These are phyloP conservation scores for Evansstolkia leycettana DNA, from an alignment of 495 filamentous ascomycete genomes.

Conservation along the genomic window DNA sequence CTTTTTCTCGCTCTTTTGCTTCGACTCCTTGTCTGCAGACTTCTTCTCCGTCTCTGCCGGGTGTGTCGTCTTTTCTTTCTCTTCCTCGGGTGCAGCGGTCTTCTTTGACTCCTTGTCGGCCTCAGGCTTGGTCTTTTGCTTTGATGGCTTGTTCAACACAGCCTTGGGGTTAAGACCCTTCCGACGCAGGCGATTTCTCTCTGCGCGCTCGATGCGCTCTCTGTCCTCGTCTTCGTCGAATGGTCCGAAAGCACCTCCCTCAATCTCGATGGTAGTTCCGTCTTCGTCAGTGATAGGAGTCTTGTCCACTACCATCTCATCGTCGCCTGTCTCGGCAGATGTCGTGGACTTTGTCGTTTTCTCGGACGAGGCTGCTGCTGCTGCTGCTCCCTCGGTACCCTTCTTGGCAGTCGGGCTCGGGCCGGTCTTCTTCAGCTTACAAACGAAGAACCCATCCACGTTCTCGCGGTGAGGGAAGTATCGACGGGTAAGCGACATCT, in stretches of 20 bases:
- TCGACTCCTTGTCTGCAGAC: not conserved
- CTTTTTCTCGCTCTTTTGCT: slow-evolving; percentile 7
- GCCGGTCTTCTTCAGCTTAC: slow-evolving; percentile 88
- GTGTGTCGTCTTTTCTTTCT: not conserved
- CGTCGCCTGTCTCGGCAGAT: slow-evolving; percentile 11
- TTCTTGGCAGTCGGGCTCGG: slow-evolving; percentile 50
- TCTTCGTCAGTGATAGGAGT: slow-evolving; percentile 36
- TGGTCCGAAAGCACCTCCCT: slow-evolving; percentile 46
- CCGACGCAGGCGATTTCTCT: slow-evolving; percentile 43
- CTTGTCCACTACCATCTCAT: slow-evolving; percentile 25
- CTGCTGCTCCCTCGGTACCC: slow-evolving; percentile 12
- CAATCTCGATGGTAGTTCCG: slow-evolving; percentile 12
- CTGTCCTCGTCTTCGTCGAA: slow-evolving; percentile 55
- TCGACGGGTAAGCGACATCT: slow-evolving; percentile 72
- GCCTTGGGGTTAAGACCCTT: slow-evolving; percentile 58
- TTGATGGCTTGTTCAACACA: slow-evolving; percentile 32
- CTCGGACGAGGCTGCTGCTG: slow-evolving; percentile 7
- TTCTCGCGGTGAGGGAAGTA: slow-evolving; percentile 96
- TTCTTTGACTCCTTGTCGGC: slow-evolving; percentile 1
- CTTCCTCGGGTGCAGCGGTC: too few species aligned
- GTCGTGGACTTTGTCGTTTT: slow-evolving; percentile 8
- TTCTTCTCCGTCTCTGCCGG: slow-evolving; percentile 2
- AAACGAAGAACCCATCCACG: slow-evolving; percentile 96
- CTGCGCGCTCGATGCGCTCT: slow-evolving; percentile 45
- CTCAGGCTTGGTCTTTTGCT: slow-evolving; percentile 16